A percentile compares a stretch with the other conserved stretches of the same genome.
Conservation (phyloP, 177 flowering plant genomes). For the Tripterygium wilfordii region DNA sequence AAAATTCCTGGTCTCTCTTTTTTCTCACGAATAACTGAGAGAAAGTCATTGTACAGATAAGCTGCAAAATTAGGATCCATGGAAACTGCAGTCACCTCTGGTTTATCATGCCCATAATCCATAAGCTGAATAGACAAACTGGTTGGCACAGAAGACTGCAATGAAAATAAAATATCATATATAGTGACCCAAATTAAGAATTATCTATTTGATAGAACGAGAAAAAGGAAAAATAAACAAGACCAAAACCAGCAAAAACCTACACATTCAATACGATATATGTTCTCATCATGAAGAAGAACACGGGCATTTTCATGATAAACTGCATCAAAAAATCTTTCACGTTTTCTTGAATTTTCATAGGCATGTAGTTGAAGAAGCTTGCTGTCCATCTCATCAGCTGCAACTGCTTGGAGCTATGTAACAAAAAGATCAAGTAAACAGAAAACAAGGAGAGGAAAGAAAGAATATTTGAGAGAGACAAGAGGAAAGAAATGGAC, state of each 20-base stretch:
- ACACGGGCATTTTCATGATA: slow-evolving; percentile 84
- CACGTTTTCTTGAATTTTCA: slow-evolving; percentile 70
- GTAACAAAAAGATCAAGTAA: background rate
- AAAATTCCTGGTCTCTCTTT: slow-evolving; percentile 55
- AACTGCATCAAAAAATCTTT: slow-evolving; percentile 65
- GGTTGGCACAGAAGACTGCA: slow-evolving; percentile 57
- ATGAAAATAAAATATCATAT: slow-evolving; percentile 1
- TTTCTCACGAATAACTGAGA: slow-evolving; percentile 46
- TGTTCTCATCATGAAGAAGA: slow-evolving; percentile 84
- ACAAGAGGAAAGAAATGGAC: background rate
- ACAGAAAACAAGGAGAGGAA: background rate
- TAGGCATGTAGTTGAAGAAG: slow-evolving; percentile 90
- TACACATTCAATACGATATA: slow-evolving; percentile 89
- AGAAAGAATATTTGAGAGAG: background rate
- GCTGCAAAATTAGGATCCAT: slow-evolving; percentile 85
- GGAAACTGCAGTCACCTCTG: slow-evolving; percentile 71
- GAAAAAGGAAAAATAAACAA: background rate
- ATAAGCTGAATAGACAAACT: slow-evolving; percentile 76
- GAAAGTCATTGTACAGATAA: slow-evolving; percentile 69
- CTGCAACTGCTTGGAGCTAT: slow-evolving; percentile 77
- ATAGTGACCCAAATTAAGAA: too few relatives aligned
- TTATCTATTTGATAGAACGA: background rate
- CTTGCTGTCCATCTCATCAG: slow-evolving; percentile 85
- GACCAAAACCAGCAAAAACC: slow-evolving; percentile 20
- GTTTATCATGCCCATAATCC: slow-evolving; percentile 81